phyloP scores from a whole-genome alignment of 257 asterid species.

The Solanum pennellii region DNA sequence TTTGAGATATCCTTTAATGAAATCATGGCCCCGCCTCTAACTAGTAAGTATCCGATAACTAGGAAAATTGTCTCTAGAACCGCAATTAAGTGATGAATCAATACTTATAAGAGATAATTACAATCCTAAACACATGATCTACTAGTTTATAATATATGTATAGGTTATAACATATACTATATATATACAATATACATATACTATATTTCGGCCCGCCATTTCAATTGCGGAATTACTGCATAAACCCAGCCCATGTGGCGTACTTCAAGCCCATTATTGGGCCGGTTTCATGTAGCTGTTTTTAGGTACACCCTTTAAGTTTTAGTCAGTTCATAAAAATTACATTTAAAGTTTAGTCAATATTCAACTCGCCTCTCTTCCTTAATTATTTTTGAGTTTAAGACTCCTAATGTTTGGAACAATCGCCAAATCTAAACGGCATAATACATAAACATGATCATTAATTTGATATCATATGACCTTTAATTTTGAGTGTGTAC shows the following conservation, averaged over 20 bases:
- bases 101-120: no score
- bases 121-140: no score
- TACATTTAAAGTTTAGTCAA: neutral
- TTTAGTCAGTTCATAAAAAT: neutral
- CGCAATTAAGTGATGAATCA: neutral
- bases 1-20: no score
- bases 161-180: no score
- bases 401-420: neutral
- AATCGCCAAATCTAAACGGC: neutral
- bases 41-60: neutral
- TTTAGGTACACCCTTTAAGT: neutral
- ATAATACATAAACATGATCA: no score
- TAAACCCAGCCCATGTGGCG: neutral
- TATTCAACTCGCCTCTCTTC: neutral
- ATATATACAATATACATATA: neutral
- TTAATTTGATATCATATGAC: no score
- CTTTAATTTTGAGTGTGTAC: no score
- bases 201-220: neutral
- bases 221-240: neutral
- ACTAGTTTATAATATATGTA: no score
- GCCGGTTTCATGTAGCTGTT: neutral
- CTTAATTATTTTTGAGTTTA: neutral
- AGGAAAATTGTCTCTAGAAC: neutral
- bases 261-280: neutral
- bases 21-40: no score